Evolutionary conservation across 140 eudicot genomes (phyloP).

Genomic region (Stevia rebaudiana): DNA sequence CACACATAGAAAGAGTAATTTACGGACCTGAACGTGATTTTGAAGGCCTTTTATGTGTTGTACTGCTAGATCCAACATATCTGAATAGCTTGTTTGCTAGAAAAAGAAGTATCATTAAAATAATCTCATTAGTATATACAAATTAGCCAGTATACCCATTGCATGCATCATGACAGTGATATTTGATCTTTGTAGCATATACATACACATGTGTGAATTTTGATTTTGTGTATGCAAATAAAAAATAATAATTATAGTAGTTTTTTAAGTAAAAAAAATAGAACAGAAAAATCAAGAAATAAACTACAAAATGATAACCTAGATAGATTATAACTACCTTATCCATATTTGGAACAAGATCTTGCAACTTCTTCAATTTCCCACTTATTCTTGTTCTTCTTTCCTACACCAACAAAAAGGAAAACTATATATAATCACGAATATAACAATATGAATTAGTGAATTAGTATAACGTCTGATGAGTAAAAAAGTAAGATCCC

Average conservation of each 20-base stretch:
- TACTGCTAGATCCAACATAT: conserved; percentile 89
- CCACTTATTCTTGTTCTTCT: conserved; percentile 92
- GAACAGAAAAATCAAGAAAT: not conserved
- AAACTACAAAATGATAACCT: not conserved
- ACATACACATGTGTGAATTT: not conserved
- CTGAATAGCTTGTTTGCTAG: conserved; percentile 97
- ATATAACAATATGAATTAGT: not conserved
- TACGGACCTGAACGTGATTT: conserved; percentile 65
- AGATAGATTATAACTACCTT: conserved; percentile 40
- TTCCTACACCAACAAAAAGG: conserved; percentile 39
- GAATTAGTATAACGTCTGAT: too few relatives aligned
- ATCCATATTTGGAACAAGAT: conserved; percentile 94
- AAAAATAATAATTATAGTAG: not conserved
- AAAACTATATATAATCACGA: not conserved
- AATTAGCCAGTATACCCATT: not conserved
- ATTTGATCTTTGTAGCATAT: not conserved
- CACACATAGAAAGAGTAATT: not conserved
- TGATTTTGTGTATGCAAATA: not conserved
- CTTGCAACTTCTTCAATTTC: conserved; percentile 80
- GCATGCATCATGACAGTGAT: not conserved
- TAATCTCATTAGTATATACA: not conserved
- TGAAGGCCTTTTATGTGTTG: conserved; percentile 89
- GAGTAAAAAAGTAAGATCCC: too few relatives aligned
- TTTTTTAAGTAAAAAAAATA: not conserved
- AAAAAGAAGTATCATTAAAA: conserved; percentile 5